Percentiles rank a stretch among this genome's conserved stretches.
Conservation (phyloP, 257 asterid genomes). For the Buddleja alternifolia region DNA sequence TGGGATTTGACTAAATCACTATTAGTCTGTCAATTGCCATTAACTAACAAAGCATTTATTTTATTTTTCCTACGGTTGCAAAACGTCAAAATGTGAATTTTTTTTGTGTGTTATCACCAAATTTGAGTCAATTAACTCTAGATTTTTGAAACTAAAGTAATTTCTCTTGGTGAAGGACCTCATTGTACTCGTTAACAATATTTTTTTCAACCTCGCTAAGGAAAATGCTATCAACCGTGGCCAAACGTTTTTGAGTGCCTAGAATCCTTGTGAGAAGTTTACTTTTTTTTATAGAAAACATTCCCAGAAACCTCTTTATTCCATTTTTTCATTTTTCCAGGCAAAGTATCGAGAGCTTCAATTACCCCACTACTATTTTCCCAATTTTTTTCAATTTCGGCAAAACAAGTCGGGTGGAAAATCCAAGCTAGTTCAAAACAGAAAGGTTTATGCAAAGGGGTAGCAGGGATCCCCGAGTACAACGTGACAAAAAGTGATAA, state of each 20-base stretch:
- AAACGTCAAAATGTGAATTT: background rate
- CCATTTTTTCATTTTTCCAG: background rate
- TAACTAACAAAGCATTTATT: background rate
- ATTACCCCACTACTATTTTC: too few relatives aligned
- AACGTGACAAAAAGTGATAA: background rate
- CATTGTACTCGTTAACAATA: background rate
- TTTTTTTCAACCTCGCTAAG: background rate
- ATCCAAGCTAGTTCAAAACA: background rate
- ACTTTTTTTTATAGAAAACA: background rate
- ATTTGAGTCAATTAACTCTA: background rate
- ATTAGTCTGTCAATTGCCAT: background rate
- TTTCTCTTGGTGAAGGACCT: background rate
- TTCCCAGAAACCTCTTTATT: background rate
- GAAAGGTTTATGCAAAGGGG: background rate
- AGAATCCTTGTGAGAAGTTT: background rate
- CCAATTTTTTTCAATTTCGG: too few relatives aligned
- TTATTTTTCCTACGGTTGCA: background rate
- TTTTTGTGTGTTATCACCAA: background rate
- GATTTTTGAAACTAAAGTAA: background rate
- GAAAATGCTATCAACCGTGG: background rate
- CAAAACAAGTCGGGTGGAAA: background rate
- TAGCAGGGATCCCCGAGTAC: background rate
- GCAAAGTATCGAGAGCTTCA: background rate
- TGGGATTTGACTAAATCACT: background rate
- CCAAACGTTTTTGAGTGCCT: background rate